Base-by-base conservation (phyloP, 208 protist genomes). In the Crithidia thermophila region DNA sequence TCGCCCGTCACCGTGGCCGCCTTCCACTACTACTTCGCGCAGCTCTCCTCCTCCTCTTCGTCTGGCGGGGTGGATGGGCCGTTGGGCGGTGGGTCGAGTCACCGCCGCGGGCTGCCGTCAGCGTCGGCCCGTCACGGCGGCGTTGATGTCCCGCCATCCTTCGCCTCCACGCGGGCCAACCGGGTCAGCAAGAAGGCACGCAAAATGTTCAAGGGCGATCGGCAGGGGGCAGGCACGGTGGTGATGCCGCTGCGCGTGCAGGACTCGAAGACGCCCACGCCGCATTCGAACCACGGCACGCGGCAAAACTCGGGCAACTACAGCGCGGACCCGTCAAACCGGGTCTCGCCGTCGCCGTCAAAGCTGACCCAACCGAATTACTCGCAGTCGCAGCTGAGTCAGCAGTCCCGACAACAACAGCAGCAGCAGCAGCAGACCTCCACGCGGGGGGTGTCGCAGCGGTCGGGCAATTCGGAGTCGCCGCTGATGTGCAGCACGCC, bases 191-290 rank as follows among this genome's bases (percentile, higher is more conserved):
- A 63, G 39, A 65, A 67, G 28, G 81, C 85, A 7, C 60, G 60
- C 25, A 81, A 81, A 60, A 85, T 91, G 79, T 91, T 91, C 53
- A 70, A 50, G 13, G 36, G n/a, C 3, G 20, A 36, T 21, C 68
- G 72, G 0, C 31, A 75, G 13, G 79, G 75, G 4, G 70, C 67
- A 31, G 76, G 81, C 21, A 75, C 71, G 23, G 74, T 86, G 25
- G 61, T 84, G 21, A 36, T 85, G 30, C 65, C 84, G 11, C 72
- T 73, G 51, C 66, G 69, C 20, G 46, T 64, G 3, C 37, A 39
- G 0, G 21, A 6, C 16, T 3, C n/a, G 20, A 33, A 9, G 4
- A 14, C 49, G 36, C 18, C 23, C 18, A 50, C 37, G 39, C 37
- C 45, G n/a, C 11, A 16, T 47, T 18, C 36, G 10, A 43, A 20